Evolutionary conservation across 768 basidiomycete genomes (phyloP), one percentile per base, ranked within the genome.

Genomic region (Vararia minispora): DNA sequence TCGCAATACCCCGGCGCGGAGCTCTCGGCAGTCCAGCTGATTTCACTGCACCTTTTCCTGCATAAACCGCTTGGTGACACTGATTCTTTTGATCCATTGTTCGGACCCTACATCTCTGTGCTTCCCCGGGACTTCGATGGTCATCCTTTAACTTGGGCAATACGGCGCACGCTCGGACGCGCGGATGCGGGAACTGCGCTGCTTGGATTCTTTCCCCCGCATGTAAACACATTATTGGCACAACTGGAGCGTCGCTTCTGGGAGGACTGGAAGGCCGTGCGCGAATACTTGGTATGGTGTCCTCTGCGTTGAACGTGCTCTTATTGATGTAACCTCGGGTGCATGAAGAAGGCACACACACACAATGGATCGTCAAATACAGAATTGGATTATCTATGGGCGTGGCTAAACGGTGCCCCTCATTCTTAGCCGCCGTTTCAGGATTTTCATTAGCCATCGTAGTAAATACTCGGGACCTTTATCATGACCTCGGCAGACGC

Each of bases 391-490:
- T 86, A 75, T 47, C 55, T 87, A 3, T 95, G 92, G 89, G 89
- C 74, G 1, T 98, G 92, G 91, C 67, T 97, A 8, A 92, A 79
- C 52, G 88, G 91, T 85, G 47, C 16, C 26, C 35, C 38, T 33
- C 24, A n/a, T 41, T 10, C 18, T 42, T 49, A 34, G 8, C 30
- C 22, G 13, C 33, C 22, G 24, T 38, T 41, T 27, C 14, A 14
- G 13, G 12, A 22, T 13, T 41, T 38, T 42, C 25, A 34, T 46
- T 18, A 35, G 37, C 28, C 16, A 35, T 37, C 25, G 12, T 49
- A 90, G 89, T 95, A 41, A 98, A 98, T 56, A 97, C 92, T 5
- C 76, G 94, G 33, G 90, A 84, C 54, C 74, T 97, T 16, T 90
- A 75, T 56, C 73, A 76, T 53, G 77, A 71, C 43, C 57, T 79